phyloP scores from a whole-genome alignment of 495 filamentous ascomycete species.

The Parathielavia appendiculata region DNA sequence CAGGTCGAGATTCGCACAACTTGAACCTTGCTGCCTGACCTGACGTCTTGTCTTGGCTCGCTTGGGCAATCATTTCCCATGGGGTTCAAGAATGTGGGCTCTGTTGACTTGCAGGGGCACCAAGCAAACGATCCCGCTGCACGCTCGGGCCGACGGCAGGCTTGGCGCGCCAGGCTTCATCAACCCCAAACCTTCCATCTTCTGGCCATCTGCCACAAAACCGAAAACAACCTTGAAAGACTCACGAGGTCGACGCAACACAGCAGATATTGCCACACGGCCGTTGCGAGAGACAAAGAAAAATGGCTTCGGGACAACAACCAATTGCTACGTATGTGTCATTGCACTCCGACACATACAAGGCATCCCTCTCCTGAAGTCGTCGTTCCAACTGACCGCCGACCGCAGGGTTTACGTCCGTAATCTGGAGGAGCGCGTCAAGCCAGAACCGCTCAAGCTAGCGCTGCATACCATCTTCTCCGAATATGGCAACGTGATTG shows the following conservation, averaged over 20 bases:
- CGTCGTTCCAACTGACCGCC: slow-evolving; percentile 15
- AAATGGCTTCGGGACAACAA: slow-evolving; percentile 38
- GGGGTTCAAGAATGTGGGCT: slow-evolving; percentile 3
- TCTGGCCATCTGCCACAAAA: too few relatives aligned
- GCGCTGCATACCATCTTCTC: slow-evolving; percentile 74
- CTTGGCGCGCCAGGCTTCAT: background rate
- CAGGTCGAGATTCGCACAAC: background rate
- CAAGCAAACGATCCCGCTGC: too few relatives aligned
- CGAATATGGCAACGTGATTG: slow-evolving; percentile 85
- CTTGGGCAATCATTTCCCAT: too few relatives aligned
- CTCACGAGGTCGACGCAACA: background rate
- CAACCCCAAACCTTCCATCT: background rate
- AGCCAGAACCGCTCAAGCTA: slow-evolving; percentile 69
- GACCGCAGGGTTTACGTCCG: slow-evolving; percentile 61
- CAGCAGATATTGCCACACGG: background rate
- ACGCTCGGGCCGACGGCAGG: background rate
- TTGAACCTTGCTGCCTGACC: background rate
- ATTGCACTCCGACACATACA: slow-evolving; percentile 60
- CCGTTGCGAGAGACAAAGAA: slow-evolving; percentile 4
- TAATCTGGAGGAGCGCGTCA: slow-evolving; percentile 91
- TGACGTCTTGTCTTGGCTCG: slow-evolving; percentile 17
- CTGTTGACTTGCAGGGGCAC: too few relatives aligned
- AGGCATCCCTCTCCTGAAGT: slow-evolving; percentile 23
- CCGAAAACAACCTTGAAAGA: background rate
- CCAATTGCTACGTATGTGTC: slow-evolving; percentile 58